Evolutionary conservation across 768 basidiomycete species (phyloP).

Genomic region (Boletus rex-veris): DNA sequence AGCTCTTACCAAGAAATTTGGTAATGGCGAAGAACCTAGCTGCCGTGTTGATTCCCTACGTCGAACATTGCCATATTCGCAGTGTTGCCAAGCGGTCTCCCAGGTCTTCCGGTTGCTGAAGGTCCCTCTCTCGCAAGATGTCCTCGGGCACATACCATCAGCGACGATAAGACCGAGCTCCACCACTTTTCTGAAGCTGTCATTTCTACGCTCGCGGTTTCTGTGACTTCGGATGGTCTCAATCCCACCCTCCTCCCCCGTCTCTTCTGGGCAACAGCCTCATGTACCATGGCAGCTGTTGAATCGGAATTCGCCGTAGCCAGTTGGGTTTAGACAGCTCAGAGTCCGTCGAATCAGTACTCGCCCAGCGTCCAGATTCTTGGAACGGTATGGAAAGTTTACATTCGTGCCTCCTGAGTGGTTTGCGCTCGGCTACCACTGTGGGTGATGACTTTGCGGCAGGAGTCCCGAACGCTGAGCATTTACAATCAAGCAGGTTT

Average conservation of each 20-base stretch:
- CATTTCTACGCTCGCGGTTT: conserved; percentile 65
- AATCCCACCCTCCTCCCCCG: conserved; percentile 68
- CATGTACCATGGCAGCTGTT: conserved; percentile 77
- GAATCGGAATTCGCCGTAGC: conserved; percentile 75
- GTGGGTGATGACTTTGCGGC: conserved; percentile 63
- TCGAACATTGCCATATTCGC: conserved; percentile 83
- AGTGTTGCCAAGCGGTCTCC: conserved; percentile 81
- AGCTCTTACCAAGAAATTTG: conserved; percentile 72
- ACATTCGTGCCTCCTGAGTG: conserved; percentile 70
- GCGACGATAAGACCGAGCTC: conserved; percentile 70
- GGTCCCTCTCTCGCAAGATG: conserved; percentile 63
- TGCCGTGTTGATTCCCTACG: conserved; percentile 75
- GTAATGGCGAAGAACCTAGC: conserved; percentile 77
- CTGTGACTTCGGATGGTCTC: conserved; percentile 54
- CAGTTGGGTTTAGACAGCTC: conserved; percentile 71
- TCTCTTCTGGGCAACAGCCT: conserved; percentile 82
- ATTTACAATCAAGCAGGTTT: too few relatives aligned
- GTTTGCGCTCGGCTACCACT: conserved; percentile 76
- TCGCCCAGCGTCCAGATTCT: conserved; percentile 61
- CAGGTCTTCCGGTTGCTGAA: conserved; percentile 85
- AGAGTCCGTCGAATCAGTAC: conserved; percentile 59
- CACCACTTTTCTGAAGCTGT: conserved; percentile 84
- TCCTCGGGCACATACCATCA: conserved; percentile 73
- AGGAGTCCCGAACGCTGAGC: too few relatives aligned
- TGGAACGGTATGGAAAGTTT: conserved; percentile 67